Conservation (phyloP, 2,329 filamentous ascomycete genomes). For the Fusarium verticillioides region DNA sequence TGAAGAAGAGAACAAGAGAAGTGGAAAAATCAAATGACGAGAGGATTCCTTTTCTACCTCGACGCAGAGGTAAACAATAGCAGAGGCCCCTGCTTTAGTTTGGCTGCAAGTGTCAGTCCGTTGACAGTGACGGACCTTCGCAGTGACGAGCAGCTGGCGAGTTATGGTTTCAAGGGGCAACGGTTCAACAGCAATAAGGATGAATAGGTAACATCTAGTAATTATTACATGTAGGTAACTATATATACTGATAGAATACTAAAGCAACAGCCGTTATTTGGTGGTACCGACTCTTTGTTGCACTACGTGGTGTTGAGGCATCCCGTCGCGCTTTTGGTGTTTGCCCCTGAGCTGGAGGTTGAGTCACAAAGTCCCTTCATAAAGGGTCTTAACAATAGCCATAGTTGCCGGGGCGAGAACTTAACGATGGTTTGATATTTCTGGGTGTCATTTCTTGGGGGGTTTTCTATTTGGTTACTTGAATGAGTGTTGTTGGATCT, state of each 20-base stretch:
- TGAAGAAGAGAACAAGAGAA: conserved; percentile 16
- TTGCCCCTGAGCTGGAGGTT: conserved; percentile 18
- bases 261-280: conserved; percentile 28
- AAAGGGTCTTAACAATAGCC: neutral
- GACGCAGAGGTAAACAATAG: conserved; percentile 25
- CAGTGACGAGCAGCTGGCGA: conserved; percentile 21
- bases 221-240: neutral
- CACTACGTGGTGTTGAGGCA: conserved; percentile 29
- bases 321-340: conserved; percentile 24
- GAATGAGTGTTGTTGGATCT: neutral
- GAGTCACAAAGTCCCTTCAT: neutral
- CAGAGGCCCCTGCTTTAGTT: neutral
- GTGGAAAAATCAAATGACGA: conserved; percentile 2
- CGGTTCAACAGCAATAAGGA: conserved; percentile 10
- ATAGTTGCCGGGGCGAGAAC: neutral
- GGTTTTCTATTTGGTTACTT: neutral
- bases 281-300: conserved; percentile 27
- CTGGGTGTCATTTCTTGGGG: neutral
- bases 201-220: conserved; percentile 1
- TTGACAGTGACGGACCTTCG: neutral
- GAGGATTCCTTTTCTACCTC: conserved; percentile 22
- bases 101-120: conserved; percentile 3
- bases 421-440: neutral
- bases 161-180: conserved; percentile 34
- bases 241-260: neutral